phyloP scores from a whole-genome alignment of 1,139 yeast species.

The Ogataea hybrid region DNA sequence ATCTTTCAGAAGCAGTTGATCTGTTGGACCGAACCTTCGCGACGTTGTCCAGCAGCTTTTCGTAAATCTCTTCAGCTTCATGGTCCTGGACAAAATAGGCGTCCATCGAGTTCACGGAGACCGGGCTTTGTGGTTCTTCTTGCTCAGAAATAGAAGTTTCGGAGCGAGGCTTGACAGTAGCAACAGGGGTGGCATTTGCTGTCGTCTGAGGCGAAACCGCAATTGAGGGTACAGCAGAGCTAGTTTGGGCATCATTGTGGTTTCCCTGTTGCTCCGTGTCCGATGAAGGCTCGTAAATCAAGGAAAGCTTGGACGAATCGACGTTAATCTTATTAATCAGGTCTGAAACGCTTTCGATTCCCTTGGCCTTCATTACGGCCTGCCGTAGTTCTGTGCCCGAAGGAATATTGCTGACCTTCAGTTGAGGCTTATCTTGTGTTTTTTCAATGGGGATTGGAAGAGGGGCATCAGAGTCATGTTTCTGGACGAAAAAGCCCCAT shows the following conservation, averaged over 20 bases:
- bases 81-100: conserved; percentile 17
- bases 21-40: conserved; percentile 59
- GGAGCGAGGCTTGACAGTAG: neutral
- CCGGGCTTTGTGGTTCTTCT: conserved; percentile 21
- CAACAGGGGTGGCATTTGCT: neutral
- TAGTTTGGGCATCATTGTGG: neutral
- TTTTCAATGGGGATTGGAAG: conserved; percentile 4
- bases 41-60: conserved; percentile 64
- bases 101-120: conserved; percentile 22
- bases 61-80: conserved; percentile 63
- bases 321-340: conserved; percentile 64
- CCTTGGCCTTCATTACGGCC: conserved; percentile 76
- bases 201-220: conserved; percentile 1
- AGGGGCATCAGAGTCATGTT: conserved; percentile 40
- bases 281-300: conserved; percentile 42
- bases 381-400: conserved; percentile 76
- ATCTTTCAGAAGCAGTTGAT: conserved; percentile 13
- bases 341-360: conserved; percentile 68
- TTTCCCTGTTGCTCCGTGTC: neutral
- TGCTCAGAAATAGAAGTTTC: conserved; percentile 2
- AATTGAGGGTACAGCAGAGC: neutral
- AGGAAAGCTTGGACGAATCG: conserved; percentile 48
- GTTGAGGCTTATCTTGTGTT: conserved; percentile 16
- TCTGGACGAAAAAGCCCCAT: conserved; percentile 75
- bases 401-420: conserved; percentile 47